These are phyloP conservation scores for Kurtzmaniella quercitrusa DNA, from an alignment of 1,139 yeast genomes.

Conservation along the genomic window DNA sequence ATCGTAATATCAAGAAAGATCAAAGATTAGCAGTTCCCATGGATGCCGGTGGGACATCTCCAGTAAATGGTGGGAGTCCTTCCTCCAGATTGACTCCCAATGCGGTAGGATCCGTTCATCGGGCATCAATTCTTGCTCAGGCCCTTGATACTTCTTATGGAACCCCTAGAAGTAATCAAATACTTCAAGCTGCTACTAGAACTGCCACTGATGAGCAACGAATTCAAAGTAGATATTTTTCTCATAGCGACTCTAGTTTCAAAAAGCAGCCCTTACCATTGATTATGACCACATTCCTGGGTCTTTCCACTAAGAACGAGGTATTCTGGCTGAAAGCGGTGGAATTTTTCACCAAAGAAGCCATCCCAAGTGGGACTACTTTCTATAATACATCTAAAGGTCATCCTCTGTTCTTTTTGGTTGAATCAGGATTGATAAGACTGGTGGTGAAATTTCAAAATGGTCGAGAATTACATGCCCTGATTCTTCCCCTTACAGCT, in stretches of 20 bases:
- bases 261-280: conserved; percentile 64
- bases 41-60: conserved; percentile 8
- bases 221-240: conserved; percentile 27
- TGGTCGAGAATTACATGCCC: conserved; percentile 62
- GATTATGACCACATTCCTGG: conserved; percentile 66
- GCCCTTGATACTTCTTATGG: conserved; percentile 24
- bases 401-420: conserved; percentile 54
- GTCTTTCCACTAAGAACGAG: conserved; percentile 56
- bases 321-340: conserved; percentile 61
- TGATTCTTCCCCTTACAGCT: conserved; percentile 83
- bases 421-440: conserved; percentile 76
- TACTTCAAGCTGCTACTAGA: conserved; percentile 59
- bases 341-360: conserved; percentile 48
- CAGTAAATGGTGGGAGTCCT: conserved; percentile 5
- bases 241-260: conserved; percentile 24
- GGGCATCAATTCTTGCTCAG: conserved; percentile 4
- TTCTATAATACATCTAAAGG: conserved; percentile 42
- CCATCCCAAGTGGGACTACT: conserved; percentile 45
- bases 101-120: conserved; percentile 5
- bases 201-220: conserved; percentile 43
- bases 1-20: conserved; percentile 31
- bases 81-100: conserved; percentile 4
- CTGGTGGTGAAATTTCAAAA: conserved; percentile 52
- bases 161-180: conserved; percentile 63
- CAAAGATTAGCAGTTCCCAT: conserved; percentile 2